These are phyloP conservation scores for Dipodascus albidus DNA, from an alignment of 805 yeast genomes.

Conservation along the genomic window DNA sequence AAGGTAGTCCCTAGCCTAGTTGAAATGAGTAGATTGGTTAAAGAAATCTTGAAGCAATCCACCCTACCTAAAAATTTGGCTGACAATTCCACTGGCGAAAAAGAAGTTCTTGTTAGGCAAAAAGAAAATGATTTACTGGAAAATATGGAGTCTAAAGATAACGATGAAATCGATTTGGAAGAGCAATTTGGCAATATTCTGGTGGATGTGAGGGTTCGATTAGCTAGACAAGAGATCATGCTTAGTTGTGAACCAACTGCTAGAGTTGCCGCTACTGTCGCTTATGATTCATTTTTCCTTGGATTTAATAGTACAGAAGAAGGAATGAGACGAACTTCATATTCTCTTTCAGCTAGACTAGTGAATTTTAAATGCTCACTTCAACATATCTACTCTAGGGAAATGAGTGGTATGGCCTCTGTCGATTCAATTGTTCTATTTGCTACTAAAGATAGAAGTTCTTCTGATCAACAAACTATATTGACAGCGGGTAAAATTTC, in stretches of 20 bases:
- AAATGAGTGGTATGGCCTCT: conserved; percentile 62
- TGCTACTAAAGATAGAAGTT: conserved; percentile 7
- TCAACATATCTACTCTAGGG: conserved; percentile 86
- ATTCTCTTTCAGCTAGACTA: conserved; percentile 37
- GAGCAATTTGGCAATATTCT: conserved; percentile 35
- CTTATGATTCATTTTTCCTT: conserved; percentile 55
- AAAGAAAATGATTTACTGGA: too few relatives aligned
- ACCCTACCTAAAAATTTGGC: not conserved
- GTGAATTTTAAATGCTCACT: conserved; percentile 56
- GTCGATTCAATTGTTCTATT: conserved; percentile 33
- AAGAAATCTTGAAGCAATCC: conserved; percentile 31
- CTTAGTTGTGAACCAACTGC: conserved; percentile 92
- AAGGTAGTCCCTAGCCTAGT: conserved; percentile 67
- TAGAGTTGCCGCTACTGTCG: conserved; percentile 76
- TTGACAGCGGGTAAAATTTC: conserved; percentile 36
- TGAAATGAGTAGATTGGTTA: conserved; percentile 43
- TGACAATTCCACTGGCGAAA: not conserved
- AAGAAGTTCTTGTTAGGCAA: too few relatives aligned
- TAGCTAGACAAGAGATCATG: conserved; percentile 63
- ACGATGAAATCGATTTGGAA: conserved; percentile 6
- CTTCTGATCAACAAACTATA: conserved; percentile 9
- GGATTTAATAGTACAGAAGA: conserved; percentile 40
- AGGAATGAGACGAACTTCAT: conserved; percentile 14
- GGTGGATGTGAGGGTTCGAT: conserved; percentile 46
- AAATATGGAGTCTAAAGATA: too few relatives aligned